Base-by-base conservation (phyloP, 495 filamentous ascomycete genomes). In the Rhypophila decipiens region DNA sequence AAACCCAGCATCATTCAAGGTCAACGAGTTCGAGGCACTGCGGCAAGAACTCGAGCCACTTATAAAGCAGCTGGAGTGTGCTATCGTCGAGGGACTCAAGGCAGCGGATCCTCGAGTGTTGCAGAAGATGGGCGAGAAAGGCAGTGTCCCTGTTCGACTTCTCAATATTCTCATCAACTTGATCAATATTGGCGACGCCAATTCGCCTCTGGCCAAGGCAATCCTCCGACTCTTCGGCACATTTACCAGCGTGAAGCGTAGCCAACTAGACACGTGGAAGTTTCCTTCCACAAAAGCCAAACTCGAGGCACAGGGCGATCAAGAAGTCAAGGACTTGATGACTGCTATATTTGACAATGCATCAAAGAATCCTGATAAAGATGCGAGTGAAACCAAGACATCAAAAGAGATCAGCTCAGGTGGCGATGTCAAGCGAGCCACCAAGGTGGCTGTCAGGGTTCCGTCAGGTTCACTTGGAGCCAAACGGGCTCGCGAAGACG, bases 291-390 rank as follows among this genome's bases (percentile, higher is more conserved):
- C 85, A 11, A 63, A 82, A 2, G 75, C 77, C 4, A 77, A 79
- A 40, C 79, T 86, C 37, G 66, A 75, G 20, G 86, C 85, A 59
- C 79, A 79, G 47, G 84, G 86, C 3, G 80, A 83, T 44, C 75
- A 76, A 4, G 68, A 79, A 29, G 77, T 75, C 4, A 84, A 82
- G 11, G 58, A 52, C 8, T 55, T 71, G 45, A 60, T 75, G 3
- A 33, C 57, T 7, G 49, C 37, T 2, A 64, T 75, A 35, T 55
- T 63, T 22, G 79, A 79, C 24, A 61, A 53, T 18, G 63, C 50
- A 0, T 48, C 49, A 23, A 42, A 56, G 42, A 60, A 63, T 40
- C 35, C 40, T 2, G 43, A 44, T 1, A 66, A 65, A n/a, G 51
- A 56, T 29, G 27, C 42, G 0, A 20, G 53, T 38, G 42, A 41